Conservation (phyloP, 139 green algal genomes). For the Parachlorella kessleri region DNA sequence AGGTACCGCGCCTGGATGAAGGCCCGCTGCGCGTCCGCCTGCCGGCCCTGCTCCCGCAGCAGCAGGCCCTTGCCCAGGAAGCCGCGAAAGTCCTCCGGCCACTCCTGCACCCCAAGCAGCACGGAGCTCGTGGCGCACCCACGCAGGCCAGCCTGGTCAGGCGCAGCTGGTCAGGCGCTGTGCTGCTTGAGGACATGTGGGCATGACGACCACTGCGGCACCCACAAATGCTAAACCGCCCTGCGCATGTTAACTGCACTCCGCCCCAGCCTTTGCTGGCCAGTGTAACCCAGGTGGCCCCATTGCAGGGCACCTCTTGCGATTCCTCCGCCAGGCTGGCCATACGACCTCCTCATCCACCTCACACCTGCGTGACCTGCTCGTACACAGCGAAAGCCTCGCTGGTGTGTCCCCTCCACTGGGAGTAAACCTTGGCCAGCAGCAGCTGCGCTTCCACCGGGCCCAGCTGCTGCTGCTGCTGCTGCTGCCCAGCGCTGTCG, state of each 20-base stretch:
- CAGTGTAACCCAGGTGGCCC: not conserved
- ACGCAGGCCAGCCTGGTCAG: too few relatives aligned
- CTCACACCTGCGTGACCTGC: constrained; percentile 25
- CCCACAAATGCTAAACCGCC: too few relatives aligned
- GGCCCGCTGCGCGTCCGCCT: constrained; percentile 35
- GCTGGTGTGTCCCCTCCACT: constrained; percentile 47
- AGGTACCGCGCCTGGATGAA: constrained; percentile 52
- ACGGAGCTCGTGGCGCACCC: too few relatives aligned
- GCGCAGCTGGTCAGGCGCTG: too few relatives aligned
- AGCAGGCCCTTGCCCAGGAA: constrained; percentile 51
- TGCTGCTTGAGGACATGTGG: too few relatives aligned
- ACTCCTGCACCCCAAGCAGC: constrained; percentile 10
- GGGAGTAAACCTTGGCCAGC: constrained; percentile 35
- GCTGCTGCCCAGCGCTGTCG: not conserved
- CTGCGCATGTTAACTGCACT: too few relatives aligned
- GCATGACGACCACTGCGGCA: too few relatives aligned
- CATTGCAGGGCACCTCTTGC: not conserved
- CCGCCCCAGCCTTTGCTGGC: too few relatives aligned
- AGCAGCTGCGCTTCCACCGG: constrained; percentile 39
- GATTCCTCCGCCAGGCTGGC: not conserved
- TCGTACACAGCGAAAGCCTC: constrained; percentile 53
- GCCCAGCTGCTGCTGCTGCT: constrained; percentile 1
- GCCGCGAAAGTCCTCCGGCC: constrained; percentile 46
- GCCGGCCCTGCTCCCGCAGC: constrained; percentile 33
- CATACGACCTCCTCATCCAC: not conserved